Conservation (phyloP, 306 rosid genomes). For the Herpetospermum pedunculosum region DNA sequence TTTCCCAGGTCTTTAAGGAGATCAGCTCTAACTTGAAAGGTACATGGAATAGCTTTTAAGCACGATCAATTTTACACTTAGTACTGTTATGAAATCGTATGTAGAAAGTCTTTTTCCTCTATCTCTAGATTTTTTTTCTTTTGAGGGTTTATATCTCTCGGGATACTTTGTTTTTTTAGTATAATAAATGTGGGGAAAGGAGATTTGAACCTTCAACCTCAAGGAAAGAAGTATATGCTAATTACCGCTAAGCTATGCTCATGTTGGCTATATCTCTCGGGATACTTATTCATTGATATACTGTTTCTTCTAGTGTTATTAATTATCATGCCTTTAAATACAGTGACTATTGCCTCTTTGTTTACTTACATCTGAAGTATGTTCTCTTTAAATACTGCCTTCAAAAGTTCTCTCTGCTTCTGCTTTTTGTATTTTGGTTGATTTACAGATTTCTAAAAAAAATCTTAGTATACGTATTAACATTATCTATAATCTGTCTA, state of each 20-base stretch:
- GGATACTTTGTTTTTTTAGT: too few relatives aligned
- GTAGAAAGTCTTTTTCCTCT: not conserved
- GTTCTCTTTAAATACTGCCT: not conserved
- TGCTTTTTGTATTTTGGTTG: not conserved
- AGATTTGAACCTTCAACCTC: too few relatives aligned
- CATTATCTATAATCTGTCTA: not conserved
- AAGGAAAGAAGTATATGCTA: too few relatives aligned
- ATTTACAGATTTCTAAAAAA: not conserved
- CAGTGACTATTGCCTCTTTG: not conserved
- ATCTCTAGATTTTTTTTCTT: not conserved
- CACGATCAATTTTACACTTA: not conserved
- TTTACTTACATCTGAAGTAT: not conserved
- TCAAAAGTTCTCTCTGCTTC: not conserved
- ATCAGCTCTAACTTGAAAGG: constrained; percentile 84
- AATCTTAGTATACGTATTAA: not conserved
- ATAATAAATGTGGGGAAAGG: too few relatives aligned
- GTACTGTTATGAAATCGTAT: not conserved
- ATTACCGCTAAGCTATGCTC: too few relatives aligned
- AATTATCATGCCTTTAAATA: not conserved
- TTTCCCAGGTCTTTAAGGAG: constrained; percentile 63
- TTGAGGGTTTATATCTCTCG: not conserved
- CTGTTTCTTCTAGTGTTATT: not conserved
- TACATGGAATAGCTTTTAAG: constrained; percentile 16
- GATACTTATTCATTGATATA: not conserved
- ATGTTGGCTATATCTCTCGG: not conserved